Conservation (phyloP, 1,284 basidiomycete species). For the Dichomitus squalens region DNA sequence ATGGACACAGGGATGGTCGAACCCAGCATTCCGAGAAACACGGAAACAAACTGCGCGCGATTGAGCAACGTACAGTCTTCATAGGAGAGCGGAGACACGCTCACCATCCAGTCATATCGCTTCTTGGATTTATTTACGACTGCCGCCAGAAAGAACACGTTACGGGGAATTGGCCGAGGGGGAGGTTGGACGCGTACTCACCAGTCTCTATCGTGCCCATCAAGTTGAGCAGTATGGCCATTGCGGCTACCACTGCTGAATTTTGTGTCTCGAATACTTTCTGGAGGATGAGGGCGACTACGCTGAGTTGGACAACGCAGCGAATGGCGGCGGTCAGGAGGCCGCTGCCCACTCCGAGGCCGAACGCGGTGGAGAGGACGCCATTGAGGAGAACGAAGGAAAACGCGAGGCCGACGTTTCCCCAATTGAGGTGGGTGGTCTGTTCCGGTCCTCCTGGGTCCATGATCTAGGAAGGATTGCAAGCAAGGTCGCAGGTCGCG, state of each 20-base stretch:
- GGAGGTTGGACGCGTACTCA: no score
- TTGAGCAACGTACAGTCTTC: constrained; percentile 3
- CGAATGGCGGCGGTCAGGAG: constrained; percentile 71
- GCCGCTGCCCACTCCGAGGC: constrained; percentile 69
- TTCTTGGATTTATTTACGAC: constrained; percentile 76
- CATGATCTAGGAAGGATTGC: no score
- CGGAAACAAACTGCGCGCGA: constrained; percentile 61
- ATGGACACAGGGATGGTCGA: constrained; percentile 83
- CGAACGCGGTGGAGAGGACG: constrained; percentile 60
- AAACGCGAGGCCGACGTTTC: constrained; percentile 74
- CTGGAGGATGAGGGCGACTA: constrained; percentile 72
- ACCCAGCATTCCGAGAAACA: constrained; percentile 68
- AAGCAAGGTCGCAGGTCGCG: no score
- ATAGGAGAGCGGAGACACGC: constrained; percentile 13
- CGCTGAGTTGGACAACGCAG: constrained; percentile 76
- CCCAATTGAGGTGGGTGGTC: constrained; percentile 53
- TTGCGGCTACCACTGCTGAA: constrained; percentile 73
- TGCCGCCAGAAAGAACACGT: constrained; percentile 12
- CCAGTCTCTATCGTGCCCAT: constrained; percentile 73
- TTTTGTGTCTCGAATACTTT: constrained; percentile 76
- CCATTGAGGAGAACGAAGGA: constrained; percentile 72
- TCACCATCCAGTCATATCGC: constrained; percentile 75
- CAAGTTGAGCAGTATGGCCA: constrained; percentile 71
- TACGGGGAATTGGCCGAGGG: not conserved
- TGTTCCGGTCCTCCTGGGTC: constrained; percentile 17